Evolutionary conservation across 305 asterid species (phyloP), one percentile per base, ranked within the genome.

Genomic region (Rubia tinctorum): DNA sequence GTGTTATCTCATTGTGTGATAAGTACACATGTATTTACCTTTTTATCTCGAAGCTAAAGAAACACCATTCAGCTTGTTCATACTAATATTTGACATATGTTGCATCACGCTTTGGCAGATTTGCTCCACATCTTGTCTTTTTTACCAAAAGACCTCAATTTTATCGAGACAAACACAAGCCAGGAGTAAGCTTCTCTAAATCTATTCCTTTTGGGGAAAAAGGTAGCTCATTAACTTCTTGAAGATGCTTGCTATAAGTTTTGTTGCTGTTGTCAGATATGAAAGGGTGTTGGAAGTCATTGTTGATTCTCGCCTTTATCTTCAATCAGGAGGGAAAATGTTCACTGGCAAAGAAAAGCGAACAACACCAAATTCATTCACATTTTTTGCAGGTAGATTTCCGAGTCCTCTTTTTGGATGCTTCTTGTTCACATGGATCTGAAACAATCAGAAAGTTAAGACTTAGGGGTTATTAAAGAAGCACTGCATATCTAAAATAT

Each of bases 261-360:
- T 42, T 51, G 53, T n/a, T 75, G 40, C 15, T 49, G 42, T 77
- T 72, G 51, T 61, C 76, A 80, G 83, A 61, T 67, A 69, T 71
- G 76, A 71, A 63, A 79, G 75, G 71, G 56, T 71, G 44, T 14
- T 23, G 27, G 87, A 83, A 20, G 67, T 83, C 71, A 77, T 81
- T 63, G 83, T 83, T 62, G 87, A 83, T 80, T 78, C 87, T 71
- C 83, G 87, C 40, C 70, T 83, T 73, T 83, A 83, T 65, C 82
- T 83, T 73, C 75, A 59, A 58, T 73, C 84, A 42, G 75, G 66
- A 64, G 87, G 87, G 58, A 81, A 40, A 77, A 83, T 83, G 87
- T 83, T 83, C 75, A 78, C 45, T 43, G 83, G 85, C 65, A 69
- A 76, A 44, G 68, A 13, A 39, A 79, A 68, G 69, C 83, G 87